phyloP scores from a whole-genome alignment of 257 asterid genomes.

The Coffea canephora region DNA sequence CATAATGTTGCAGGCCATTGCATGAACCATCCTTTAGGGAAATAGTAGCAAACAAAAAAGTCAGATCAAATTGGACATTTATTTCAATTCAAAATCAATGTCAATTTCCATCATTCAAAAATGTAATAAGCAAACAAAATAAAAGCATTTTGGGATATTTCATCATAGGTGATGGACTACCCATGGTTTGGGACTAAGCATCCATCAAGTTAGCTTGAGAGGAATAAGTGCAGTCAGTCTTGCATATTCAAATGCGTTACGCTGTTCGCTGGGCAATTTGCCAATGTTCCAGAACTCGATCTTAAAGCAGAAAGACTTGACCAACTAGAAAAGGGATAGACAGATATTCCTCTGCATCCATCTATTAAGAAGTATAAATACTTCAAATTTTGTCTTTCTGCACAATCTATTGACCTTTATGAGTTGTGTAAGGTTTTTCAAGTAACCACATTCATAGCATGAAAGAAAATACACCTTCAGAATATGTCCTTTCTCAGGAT shows the following conservation, averaged over 20 bases:
- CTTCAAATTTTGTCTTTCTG: neutral
- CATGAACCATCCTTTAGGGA: conserved; percentile 93
- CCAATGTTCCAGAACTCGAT: neutral
- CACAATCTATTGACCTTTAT: neutral
- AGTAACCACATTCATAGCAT: neutral
- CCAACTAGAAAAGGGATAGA: neutral
- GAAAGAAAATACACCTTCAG: neutral
- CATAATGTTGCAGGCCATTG: conserved; percentile 98
- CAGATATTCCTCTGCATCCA: neutral
- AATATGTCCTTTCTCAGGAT: neutral
- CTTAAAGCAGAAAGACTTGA: neutral
- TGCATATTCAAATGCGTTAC: neutral
- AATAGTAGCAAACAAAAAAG: conserved; percentile 17
- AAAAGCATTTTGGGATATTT: neutral
- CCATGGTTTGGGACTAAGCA: neutral
- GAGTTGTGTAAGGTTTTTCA: neutral
- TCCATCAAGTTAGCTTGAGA: neutral
- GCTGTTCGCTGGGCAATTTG: neutral
- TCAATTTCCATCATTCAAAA: neutral
- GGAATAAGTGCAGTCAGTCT: neutral
- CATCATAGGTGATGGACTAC: neutral
- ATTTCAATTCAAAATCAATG: conserved; percentile 5
- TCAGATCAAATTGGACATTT: conserved; percentile 22
- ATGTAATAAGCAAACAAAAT: neutral
- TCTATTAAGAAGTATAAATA: neutral